Percentiles rank a stretch among this genome's conserved stretches.
phyloP scores from a whole-genome alignment of 2,329 filamentous ascomycete genomes.

The Beauveria scarabaeidicola region DNA sequence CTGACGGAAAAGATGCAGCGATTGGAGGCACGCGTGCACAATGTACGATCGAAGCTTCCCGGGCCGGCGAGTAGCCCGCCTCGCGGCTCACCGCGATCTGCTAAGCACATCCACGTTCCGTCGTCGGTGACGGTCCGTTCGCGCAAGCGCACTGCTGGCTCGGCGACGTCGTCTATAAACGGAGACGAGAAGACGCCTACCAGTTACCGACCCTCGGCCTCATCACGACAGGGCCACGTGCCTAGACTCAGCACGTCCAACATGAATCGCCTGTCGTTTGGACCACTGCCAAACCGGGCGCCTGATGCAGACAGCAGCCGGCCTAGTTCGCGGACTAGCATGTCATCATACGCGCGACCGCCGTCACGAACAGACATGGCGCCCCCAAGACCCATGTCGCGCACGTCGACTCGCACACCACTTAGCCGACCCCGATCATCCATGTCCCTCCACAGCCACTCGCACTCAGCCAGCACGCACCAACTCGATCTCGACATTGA shows the following conservation, averaged over 20 bases:
- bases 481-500: conserved; percentile 42
- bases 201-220: conserved; percentile 28
- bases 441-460: conserved; percentile 52
- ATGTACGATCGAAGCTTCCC: conserved; percentile 82
- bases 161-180: conserved; percentile 39
- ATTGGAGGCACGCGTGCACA: conserved; percentile 87
- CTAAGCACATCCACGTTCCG: conserved; percentile 37
- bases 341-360: conserved; percentile 45
- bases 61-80: conserved; percentile 72
- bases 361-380: conserved; percentile 46
- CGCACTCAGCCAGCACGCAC: conserved; percentile 50
- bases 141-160: conserved; percentile 58
- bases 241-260: conserved; percentile 53
- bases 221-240: conserved; percentile 40
- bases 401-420: conserved; percentile 58
- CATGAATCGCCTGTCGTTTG: conserved; percentile 55
- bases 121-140: conserved; percentile 57
- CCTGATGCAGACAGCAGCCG: conserved; percentile 42
- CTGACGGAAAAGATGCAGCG: conserved; percentile 97
- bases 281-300: conserved; percentile 49
- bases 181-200: conserved; percentile 45
- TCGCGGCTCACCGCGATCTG: conserved; percentile 62
- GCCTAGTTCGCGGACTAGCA: conserved; percentile 65
- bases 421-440: conserved; percentile 64
- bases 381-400: conserved; percentile 54